A percentile compares a stretch with the other conserved stretches of the same genome.
phyloP scores from a whole-genome alignment of 192 early-diverging fungal genomes.

The Coemansia sp. region DNA sequence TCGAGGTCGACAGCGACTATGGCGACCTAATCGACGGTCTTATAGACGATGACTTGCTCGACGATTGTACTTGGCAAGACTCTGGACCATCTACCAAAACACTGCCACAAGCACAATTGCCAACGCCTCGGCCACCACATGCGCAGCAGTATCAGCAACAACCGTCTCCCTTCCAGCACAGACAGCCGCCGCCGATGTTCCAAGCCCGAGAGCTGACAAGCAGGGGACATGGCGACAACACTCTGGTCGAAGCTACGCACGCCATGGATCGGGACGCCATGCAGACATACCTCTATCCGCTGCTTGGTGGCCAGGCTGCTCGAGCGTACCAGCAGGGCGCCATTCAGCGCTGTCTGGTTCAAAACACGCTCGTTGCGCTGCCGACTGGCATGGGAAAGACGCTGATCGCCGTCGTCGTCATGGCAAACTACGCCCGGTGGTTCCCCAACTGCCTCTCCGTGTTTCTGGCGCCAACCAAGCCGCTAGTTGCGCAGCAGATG shows the following conservation, averaged over 20 bases:
- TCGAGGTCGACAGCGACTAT: too few relatives aligned
- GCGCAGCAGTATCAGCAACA: background rate
- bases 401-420: constrained; percentile 93
- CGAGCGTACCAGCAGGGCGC: constrained; percentile 92
- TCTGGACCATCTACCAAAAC: background rate
- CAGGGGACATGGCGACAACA: constrained; percentile 43
- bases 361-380: constrained; percentile 87
- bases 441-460: constrained; percentile 84
- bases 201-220: constrained; percentile 24
- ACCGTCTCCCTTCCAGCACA: background rate
- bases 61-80: background rate
- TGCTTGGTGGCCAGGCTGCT: constrained; percentile 47
- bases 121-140: background rate
- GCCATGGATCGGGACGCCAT: constrained; percentile 34
- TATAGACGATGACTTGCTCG: constrained; percentile 27
- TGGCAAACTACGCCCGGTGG: constrained; percentile 91
- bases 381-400: constrained; percentile 93
- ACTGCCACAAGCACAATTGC: too few relatives aligned
- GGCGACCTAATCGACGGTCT: constrained; percentile 47
- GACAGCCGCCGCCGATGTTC: constrained; percentile 10
- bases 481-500: constrained; percentile 91
- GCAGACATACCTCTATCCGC: constrained; percentile 46
- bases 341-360: constrained; percentile 71
- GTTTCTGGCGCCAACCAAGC: constrained; percentile 93
- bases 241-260: constrained; percentile 38